Evolutionary conservation across 192 early-diverging fungal genomes (phyloP).

Genomic region (Coemansia sp.): DNA sequence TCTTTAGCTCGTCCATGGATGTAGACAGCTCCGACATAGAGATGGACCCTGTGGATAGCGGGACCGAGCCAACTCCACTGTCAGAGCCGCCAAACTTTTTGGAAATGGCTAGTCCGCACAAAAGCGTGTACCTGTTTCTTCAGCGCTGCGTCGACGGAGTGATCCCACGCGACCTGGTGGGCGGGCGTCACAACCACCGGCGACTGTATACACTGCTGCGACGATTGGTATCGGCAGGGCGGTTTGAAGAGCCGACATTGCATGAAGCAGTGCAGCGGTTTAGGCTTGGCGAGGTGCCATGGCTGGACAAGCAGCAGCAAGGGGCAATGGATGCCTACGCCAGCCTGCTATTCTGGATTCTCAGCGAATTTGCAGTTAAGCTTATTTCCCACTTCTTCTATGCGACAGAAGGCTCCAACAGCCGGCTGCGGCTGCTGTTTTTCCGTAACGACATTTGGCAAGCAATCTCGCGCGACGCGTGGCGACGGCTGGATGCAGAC

Average conservation of each 20-base stretch:
- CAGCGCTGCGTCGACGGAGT: constrained; percentile 53
- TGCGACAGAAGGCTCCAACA: constrained; percentile 68
- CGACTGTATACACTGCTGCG: constrained; percentile 58
- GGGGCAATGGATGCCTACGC: constrained; percentile 52
- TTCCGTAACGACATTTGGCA: constrained; percentile 79
- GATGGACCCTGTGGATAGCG: neutral
- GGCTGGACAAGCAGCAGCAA: constrained; percentile 7
- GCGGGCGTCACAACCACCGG: constrained; percentile 57
- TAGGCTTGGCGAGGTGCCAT: constrained; percentile 49
- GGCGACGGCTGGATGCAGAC: constrained; percentile 36
- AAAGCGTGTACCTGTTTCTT: constrained; percentile 52
- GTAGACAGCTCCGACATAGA: neutral
- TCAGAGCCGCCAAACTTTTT: constrained; percentile 12
- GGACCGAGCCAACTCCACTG: too few species aligned
- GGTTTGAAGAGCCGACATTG: constrained; percentile 62
- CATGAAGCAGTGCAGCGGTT: constrained; percentile 57
- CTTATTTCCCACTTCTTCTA: constrained; percentile 71
- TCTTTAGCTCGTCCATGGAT: neutral
- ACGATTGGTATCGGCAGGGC: constrained; percentile 55
- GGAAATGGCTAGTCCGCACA: constrained; percentile 14
- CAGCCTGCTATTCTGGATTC: constrained; percentile 67
- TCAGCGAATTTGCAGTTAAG: constrained; percentile 58
- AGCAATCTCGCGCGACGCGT: constrained; percentile 50
- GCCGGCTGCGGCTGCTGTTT: constrained; percentile 67
- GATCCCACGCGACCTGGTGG: constrained; percentile 64